phyloP scores from a whole-genome alignment of 108 stramenopile species.

The Conticribra weissflogii region DNA sequence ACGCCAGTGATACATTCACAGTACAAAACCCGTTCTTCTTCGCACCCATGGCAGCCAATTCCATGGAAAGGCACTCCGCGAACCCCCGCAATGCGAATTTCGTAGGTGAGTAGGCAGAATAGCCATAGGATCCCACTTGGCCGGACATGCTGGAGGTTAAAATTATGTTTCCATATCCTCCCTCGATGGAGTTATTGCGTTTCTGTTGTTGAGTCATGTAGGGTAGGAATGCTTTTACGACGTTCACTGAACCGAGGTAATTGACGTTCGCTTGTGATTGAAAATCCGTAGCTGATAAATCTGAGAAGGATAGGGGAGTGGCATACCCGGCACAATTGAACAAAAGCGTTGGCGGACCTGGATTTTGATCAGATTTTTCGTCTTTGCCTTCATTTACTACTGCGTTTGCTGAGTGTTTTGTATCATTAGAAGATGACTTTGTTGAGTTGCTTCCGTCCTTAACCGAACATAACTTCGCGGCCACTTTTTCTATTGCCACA shows the following conservation, averaged over 20 bases:
- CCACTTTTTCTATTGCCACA: constrained; percentile 45
- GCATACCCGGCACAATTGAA: constrained; percentile 85
- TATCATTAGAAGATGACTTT: too few relatives aligned
- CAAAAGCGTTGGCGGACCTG: constrained; percentile 53
- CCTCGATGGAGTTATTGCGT: background rate
- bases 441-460: too few relatives aligned
- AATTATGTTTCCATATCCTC: constrained; percentile 52
- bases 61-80: constrained; percentile 80
- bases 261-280: constrained; percentile 66
- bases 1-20: constrained; percentile 81
- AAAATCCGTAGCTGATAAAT: constrained; percentile 59
- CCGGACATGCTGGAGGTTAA: constrained; percentile 82
- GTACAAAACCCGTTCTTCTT: constrained; percentile 18
- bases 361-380: background rate
- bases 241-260: constrained; percentile 77
- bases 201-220: constrained; percentile 47
- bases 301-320: constrained; percentile 60
- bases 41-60: constrained; percentile 51
- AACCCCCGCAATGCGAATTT: constrained; percentile 89
- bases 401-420: too few relatives aligned
- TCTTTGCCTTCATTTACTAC: too few relatives aligned
- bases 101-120: constrained; percentile 82
- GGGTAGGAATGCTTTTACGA: constrained; percentile 78
- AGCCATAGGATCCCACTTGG: constrained; percentile 85
- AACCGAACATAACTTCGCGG: constrained; percentile 31